Evolutionary conservation across 2,329 filamentous ascomycete species (phyloP).

Genomic region (Ascomycota sp.): DNA sequence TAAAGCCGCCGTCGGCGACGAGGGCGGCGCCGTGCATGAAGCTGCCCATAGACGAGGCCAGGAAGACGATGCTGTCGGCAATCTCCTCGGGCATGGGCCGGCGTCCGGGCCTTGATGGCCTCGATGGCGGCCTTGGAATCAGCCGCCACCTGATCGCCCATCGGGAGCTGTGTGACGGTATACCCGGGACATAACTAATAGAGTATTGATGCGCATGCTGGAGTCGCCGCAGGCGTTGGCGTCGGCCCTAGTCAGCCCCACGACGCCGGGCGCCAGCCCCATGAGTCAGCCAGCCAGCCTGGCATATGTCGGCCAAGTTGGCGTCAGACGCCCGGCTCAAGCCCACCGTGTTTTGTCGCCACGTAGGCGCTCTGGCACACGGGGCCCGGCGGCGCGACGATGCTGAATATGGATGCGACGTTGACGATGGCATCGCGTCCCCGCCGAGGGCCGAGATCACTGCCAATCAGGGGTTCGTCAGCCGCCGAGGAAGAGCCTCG

Average conservation of each 20-base stretch:
- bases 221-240: slow-evolving; percentile 26
- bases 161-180: slow-evolving; percentile 19
- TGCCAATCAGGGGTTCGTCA: slow-evolving; percentile 2
- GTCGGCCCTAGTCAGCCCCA: slow-evolving; percentile 30
- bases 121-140: too few relatives aligned
- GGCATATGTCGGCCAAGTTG: too few relatives aligned
- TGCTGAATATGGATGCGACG: slow-evolving; percentile 27
- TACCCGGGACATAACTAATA: slow-evolving; percentile 37
- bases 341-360: slow-evolving; percentile 26
- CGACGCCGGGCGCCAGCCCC: slow-evolving; percentile 8
- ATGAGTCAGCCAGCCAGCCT: background rate
- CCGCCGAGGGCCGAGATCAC: slow-evolving; percentile 14
- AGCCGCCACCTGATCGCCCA: slow-evolving; percentile 1
- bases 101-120: slow-evolving; percentile 18
- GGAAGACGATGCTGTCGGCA: slow-evolving; percentile 26
- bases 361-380: slow-evolving; percentile 23
- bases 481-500: too few relatives aligned
- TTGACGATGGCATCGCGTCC: slow-evolving; percentile 32
- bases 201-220: slow-evolving; percentile 35
- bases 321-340: background rate
- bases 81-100: slow-evolving; percentile 27
- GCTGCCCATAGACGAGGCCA: slow-evolving; percentile 28
- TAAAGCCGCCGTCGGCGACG: slow-evolving; percentile 24
- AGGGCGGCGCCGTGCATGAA: slow-evolving; percentile 26
- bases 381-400: slow-evolving; percentile 16